Evolutionary conservation across 2,329 filamentous ascomycete species (phyloP), one percentile per base, ranked within the genome.

Genomic region (Metarhizium guizhouense): DNA sequence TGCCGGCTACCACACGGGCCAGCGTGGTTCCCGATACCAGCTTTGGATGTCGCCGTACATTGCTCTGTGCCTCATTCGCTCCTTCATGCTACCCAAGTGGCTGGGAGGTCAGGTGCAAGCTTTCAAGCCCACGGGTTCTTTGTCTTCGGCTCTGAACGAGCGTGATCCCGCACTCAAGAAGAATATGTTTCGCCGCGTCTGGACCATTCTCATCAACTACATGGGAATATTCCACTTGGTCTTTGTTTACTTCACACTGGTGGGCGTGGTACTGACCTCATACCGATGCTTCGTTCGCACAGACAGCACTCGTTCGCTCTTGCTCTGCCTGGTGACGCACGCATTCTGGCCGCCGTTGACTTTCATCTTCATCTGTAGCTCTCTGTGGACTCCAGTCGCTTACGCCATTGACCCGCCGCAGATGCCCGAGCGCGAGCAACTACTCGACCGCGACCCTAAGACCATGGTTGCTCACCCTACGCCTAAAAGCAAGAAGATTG

Each of bases 31-130:
- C 2, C 73, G 79, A 4, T 78, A 79, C 59, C 78, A 82, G 65
- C 70, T 84, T 32, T 85, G 82, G 81, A 84, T 84, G 81, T 75
- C 81, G 6, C 81, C 81, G 0, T 85, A 83, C 66, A 80, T 83
- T 57, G 78, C 80, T 0, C 70, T 82, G 11, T 80, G 77, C 61
- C 76, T 84, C 54, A 67, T 83, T 53, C 79, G 80, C 3, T 76
- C 80, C 1, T 84, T 84, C 62, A 61, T 83, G 14, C 71, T 84
- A 3, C 81, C 81, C 30, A 75, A 64, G 7, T 84, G 81, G 81
- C 76, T 85, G 16, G 83, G 82, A 16, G 82, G 81, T 20, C 74
- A 81, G 63, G 67, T 76, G 0, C 76, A 80, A 65, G 80, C 78
- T 20, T 85, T 85, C 71, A 81, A 80, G 63, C 76, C 82, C 0